phyloP scores from a whole-genome alignment of 2,329 filamentous ascomycete species.

The Exophiala lecanii-corni region DNA sequence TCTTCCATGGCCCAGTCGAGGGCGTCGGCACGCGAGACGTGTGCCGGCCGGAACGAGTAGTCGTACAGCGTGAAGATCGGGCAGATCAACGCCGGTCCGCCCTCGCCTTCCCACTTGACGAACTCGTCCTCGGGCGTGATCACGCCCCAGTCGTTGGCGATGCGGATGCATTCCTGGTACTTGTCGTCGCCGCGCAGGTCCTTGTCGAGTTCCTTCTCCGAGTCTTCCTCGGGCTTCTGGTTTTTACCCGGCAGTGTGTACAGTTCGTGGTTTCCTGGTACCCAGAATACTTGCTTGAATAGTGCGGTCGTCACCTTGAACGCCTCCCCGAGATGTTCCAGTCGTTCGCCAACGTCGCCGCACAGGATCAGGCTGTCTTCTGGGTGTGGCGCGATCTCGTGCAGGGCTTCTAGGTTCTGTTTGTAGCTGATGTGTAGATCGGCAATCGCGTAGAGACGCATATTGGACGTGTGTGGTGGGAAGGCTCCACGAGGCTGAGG shows the following conservation, averaged over 20 bases:
- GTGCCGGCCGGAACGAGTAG: constrained; percentile 52
- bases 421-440: constrained; percentile 27
- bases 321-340: constrained; percentile 24
- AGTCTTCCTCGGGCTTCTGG: constrained; percentile 15
- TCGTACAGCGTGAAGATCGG: constrained; percentile 58
- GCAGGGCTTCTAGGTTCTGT: constrained; percentile 25
- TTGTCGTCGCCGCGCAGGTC: constrained; percentile 48
- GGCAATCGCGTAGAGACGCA: constrained; percentile 27
- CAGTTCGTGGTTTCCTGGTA: constrained; percentile 55
- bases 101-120: constrained; percentile 50
- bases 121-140: constrained; percentile 55
- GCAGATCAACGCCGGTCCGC: constrained; percentile 47
- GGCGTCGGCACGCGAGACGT: constrained; percentile 47
- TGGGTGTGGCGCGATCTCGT: constrained; percentile 18
- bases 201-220: constrained; percentile 11
- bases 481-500: too few relatives aligned
- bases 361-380: constrained; percentile 27
- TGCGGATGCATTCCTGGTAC: constrained; percentile 51
- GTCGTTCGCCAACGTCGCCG: constrained; percentile 26
- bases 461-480: constrained; percentile 1
- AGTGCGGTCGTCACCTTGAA: constrained; percentile 24
- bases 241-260: constrained; percentile 43
- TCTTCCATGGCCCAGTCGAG: constrained; percentile 26
- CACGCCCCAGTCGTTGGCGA: constrained; percentile 50
- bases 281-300: constrained; percentile 40